A percentile compares a stretch with the other conserved stretches of the same genome.
Conservation (phyloP, 345 rosid species). For the Camelina laxa region DNA sequence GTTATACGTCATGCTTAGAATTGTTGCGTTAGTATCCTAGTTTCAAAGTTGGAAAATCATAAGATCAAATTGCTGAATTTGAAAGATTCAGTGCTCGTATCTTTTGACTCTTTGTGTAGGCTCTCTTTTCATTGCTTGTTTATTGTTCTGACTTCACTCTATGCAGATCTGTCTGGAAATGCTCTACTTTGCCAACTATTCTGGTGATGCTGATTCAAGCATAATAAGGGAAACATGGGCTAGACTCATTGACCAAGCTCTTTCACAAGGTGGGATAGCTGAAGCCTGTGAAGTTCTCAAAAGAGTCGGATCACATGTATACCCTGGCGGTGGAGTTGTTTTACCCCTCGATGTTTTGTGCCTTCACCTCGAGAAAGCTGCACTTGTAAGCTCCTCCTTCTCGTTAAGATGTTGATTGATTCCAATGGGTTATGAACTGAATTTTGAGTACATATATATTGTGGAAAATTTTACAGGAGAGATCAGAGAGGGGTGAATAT, state of each 20-base stretch:
- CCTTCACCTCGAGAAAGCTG: slow-evolving; percentile 97
- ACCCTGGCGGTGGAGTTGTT: slow-evolving; percentile 96
- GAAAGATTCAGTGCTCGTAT: slow-evolving; percentile 20
- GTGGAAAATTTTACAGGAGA: slow-evolving; percentile 61
- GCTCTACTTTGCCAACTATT: slow-evolving; percentile 92
- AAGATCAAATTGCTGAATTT: slow-evolving; percentile 8
- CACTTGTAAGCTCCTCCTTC: slow-evolving; percentile 58
- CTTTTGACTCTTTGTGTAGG: slow-evolving; percentile 7
- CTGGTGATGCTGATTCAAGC: slow-evolving; percentile 93
- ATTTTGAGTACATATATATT: not conserved
- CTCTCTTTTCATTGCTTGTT: slow-evolving; percentile 22
- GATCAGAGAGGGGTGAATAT: slow-evolving; percentile 69
- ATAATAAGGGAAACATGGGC: slow-evolving; percentile 95
- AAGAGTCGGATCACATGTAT: slow-evolving; percentile 80
- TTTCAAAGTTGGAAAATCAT: slow-evolving; percentile 6
- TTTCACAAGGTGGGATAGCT: slow-evolving; percentile 85
- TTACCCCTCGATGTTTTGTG: slow-evolving; percentile 83
- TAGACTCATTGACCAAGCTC: slow-evolving; percentile 89
- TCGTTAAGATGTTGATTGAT: slow-evolving; percentile 11
- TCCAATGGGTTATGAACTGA: slow-evolving; percentile 12
- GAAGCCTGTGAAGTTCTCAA: slow-evolving; percentile 95
- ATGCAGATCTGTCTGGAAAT: slow-evolving; percentile 86
- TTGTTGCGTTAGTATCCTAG: slow-evolving; percentile 11
- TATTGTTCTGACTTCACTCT: slow-evolving; percentile 41
- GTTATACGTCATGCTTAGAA: slow-evolving; percentile 10